Evolutionary conservation across 2,329 filamentous ascomycete genomes (phyloP).

Genomic region (Aquanectria penicillioides): DNA sequence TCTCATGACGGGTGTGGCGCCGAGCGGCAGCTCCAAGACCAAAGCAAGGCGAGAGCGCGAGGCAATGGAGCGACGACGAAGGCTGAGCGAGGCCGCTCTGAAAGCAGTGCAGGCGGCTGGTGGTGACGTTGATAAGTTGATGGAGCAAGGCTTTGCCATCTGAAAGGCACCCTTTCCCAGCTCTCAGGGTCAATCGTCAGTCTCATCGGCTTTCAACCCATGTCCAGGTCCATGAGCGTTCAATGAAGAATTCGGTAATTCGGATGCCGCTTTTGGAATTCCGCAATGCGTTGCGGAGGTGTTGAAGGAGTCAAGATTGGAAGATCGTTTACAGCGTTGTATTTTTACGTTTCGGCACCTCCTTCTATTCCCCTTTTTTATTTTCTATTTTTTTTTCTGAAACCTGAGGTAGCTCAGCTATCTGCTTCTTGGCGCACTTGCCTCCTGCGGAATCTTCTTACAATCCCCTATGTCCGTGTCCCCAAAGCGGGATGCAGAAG

Average conservation of each 20-base stretch:
- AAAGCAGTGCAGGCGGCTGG: constrained; percentile 77
- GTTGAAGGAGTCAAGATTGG: constrained; percentile 11
- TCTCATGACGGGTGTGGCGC: constrained; percentile 90
- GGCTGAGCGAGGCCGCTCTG: constrained; percentile 74
- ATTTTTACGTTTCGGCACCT: background rate
- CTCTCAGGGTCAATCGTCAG: no score
- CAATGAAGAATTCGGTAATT: no score
- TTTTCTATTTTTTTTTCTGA: background rate
- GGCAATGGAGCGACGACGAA: constrained; percentile 78
- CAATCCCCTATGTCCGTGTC: no score
- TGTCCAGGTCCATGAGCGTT: no score
- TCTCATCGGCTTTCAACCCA: no score
- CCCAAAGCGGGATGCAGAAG: background rate
- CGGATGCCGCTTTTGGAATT: background rate
- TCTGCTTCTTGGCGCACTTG: no score
- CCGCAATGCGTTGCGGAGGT: constrained; percentile 1
- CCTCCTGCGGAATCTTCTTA: no score
- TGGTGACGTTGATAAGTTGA: constrained; percentile 68
- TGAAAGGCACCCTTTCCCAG: no score
- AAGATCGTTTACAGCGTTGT: background rate
- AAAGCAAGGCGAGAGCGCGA: constrained; percentile 93
- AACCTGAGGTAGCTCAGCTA: no score
- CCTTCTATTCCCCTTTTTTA: background rate
- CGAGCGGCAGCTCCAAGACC: constrained; percentile 90
- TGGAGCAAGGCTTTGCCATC: constrained; percentile 61